These are phyloP conservation scores for Ophiostoma sp. DNA, from an alignment of 2,329 filamentous ascomycete genomes.

Conservation along the genomic window DNA sequence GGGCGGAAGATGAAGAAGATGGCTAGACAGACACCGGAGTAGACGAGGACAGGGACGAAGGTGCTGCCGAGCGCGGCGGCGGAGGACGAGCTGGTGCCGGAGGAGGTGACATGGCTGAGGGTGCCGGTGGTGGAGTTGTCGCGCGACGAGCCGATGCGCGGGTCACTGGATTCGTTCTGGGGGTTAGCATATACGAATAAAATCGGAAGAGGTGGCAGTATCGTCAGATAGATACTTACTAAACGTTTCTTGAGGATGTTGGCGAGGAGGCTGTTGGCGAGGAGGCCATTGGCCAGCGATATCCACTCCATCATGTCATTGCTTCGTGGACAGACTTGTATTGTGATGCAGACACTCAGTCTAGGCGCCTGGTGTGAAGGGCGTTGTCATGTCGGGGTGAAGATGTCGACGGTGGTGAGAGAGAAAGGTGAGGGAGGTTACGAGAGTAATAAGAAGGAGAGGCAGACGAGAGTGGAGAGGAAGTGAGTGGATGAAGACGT, in stretches of 20 bases:
- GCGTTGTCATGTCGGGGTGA: conserved; percentile 15
- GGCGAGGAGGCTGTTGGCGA: not conserved
- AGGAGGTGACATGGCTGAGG: conserved; percentile 34
- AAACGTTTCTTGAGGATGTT: conserved; percentile 16
- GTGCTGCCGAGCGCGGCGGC: conserved; percentile 44
- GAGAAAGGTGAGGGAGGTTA: not conserved
- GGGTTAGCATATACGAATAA: not conserved
- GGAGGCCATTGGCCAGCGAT: conserved; percentile 18
- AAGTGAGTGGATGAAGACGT: not conserved
- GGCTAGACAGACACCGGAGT: conserved; percentile 45
- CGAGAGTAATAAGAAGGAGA: not conserved
- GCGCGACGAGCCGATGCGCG: conserved; percentile 42
- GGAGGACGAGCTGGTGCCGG: conserved; percentile 39
- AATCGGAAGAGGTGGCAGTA: not conserved
- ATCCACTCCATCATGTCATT: conserved; percentile 26
- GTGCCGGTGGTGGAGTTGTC: conserved; percentile 39
- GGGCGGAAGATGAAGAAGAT: conserved; percentile 49
- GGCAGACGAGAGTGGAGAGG: not conserved
- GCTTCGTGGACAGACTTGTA: not conserved
- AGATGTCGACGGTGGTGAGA: not conserved
- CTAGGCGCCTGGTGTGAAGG: conserved; percentile 1
- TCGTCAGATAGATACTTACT: conserved; percentile 13
- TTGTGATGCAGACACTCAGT: conserved; percentile 14
- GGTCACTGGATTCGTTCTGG: conserved; percentile 36
- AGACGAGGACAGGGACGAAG: conserved; percentile 48